These are phyloP conservation scores for Solanum microdontum DNA, from an alignment of 257 asterid species.

Conservation along the genomic window DNA sequence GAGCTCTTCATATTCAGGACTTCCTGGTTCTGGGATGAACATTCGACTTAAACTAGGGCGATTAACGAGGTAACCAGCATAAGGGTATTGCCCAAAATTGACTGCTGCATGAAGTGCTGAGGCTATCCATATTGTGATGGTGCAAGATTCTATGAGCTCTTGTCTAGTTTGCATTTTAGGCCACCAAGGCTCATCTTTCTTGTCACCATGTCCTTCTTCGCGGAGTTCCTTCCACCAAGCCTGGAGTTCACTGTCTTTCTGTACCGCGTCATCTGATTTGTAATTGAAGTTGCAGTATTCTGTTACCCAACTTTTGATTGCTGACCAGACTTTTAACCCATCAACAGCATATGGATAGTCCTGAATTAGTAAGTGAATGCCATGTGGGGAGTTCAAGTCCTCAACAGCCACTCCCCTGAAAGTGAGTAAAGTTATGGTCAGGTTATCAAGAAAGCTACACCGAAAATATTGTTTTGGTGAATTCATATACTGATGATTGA, in stretches of 20 bases:
- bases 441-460: neutral
- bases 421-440: neutral
- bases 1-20: slow-evolving; percentile 54
- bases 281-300: slow-evolving; percentile 61
- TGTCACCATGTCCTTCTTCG: slow-evolving; percentile 62
- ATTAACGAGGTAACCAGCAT: slow-evolving; percentile 39
- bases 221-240: slow-evolving; percentile 67
- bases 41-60: slow-evolving; percentile 58
- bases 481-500: neutral
- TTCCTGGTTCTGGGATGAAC: slow-evolving; percentile 49
- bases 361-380: slow-evolving; percentile 52
- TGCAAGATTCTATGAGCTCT: slow-evolving; percentile 50
- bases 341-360: slow-evolving; percentile 81
- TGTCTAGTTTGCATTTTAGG: slow-evolving; percentile 46
- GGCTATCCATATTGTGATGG: slow-evolving; percentile 61
- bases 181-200: slow-evolving; percentile 69
- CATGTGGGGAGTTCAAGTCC: slow-evolving; percentile 39
- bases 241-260: slow-evolving; percentile 52
- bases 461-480: neutral
- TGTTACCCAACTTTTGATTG: slow-evolving; percentile 60
- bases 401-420: slow-evolving; percentile 58
- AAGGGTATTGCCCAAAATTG: slow-evolving; percentile 65
- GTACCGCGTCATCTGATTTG: slow-evolving; percentile 27
- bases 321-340: slow-evolving; percentile 70
- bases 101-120: slow-evolving; percentile 83